Base-by-base conservation (phyloP, 306 rosid species). In the Trifolium repens region DNA sequence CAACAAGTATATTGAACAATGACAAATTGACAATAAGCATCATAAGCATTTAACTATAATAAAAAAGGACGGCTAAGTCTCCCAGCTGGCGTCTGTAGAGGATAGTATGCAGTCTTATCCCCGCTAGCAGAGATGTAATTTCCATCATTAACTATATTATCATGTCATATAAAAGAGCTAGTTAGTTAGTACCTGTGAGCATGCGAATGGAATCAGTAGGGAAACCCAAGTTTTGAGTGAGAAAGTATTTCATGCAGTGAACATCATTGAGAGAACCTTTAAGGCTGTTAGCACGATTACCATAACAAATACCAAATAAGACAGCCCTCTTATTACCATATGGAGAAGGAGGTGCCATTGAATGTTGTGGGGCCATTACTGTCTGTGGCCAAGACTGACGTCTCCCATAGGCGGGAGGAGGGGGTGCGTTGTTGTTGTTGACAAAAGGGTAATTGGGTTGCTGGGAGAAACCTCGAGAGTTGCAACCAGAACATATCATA, bases 201-300 rank as follows among this genome's bases (percentile, higher is more conserved):
- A 87, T n/a, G 74, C 83, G 86, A 17, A 89, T 78, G 73, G 85
- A 87, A 10, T 84, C 82, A 5, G 6, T 4, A 39, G 94, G 87
- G 71, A 89, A 87, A 9, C 81, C 84, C 74, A 77, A 65, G 50
- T 79, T 83, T 26, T 84, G 32, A 7, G 57, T 68, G 8, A 89
- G 90, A 62, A 89, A 87, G 80, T 85, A 71, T 69, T 66, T 87
- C 86, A 89, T 82, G 85, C 57, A 67, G 14, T 58, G 77, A 63
- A 82, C 86, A 59, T 89, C 91, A 69, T 84, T 87, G 13, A 82
- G 46, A 63, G 87, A 80, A 44, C 94, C 91, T 42, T 85, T 75
- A 22, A 81, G 60, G 4, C 40, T 75, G 63, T 75, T 69, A 69
- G 0, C 42, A 5, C 6, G 60, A 19, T 53, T 32, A 9, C 55